Base-by-base conservation (phyloP, 148 eudicot genomes). In the Linanthus parryae region DNA sequence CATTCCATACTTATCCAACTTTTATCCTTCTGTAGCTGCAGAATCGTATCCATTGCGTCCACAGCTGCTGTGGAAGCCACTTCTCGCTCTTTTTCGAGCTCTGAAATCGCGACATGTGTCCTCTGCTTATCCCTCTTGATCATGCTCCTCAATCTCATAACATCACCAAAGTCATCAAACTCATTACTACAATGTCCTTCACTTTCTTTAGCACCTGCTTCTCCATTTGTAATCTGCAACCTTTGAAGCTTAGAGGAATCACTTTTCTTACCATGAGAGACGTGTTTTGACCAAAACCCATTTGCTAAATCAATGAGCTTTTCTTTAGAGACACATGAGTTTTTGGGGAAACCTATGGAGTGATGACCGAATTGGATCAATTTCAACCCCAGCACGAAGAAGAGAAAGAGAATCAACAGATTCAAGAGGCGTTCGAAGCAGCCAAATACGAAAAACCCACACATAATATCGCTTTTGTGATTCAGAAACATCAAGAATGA, bases 401-500 rank as follows among this genome's bases (percentile, higher is more conserved):
- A 20, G 48, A 72, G 53, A 20, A 67, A 67, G n/a, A 81, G 1
- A 19, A 59, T 55, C 18, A 81, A 51, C 41, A 64, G 24, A 46
- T 73, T 50, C 15, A 62, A 59, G 23, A 75, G 6, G 34, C 59
- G 66, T 3, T 51, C 46, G 57, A 79, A 76, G 60, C 76, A 71
- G 43, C 75, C 80, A 42, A 67, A 77, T 8, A 67, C 21, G 19
- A 77, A 58, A 62, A 74, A 55, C 57, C 88, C 83, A 77, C 55
- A 73, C 37, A 82, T 84, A 19, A 77, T 72, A 69, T 82, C 79
- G 47, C 18, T 59, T 24, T 53, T 54, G 2, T 71, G 58, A 19
- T 44, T 55, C 68, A 68, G 15, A 9, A 72, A 65, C 68, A 63
- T 76, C 66, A 84, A 64, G 61, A 52, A 61, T 10, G 80, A 48